phyloP scores from a whole-genome alignment of 176 grass and related monocot genomes.

The Aegilops umbellulata region DNA sequence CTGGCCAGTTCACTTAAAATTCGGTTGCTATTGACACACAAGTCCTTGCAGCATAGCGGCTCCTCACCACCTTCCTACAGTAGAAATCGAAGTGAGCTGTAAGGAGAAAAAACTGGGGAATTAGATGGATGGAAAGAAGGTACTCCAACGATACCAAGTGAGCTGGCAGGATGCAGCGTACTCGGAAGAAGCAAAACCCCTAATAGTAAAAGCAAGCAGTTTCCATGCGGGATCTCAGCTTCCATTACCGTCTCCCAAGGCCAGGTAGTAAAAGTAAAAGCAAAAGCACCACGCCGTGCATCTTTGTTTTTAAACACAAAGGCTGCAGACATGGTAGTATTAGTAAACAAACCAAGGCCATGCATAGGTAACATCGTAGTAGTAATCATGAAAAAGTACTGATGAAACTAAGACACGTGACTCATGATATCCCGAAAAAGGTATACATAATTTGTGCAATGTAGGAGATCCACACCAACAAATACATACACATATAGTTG shows the following conservation, averaged over 20 bases:
- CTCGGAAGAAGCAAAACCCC: conserved; percentile 30
- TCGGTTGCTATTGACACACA: background rate
- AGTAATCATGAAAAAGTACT: background rate
- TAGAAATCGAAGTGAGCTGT: background rate
- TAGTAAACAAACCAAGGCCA: conserved; percentile 6
- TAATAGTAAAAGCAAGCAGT: conserved; percentile 57
- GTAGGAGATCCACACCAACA: too few species aligned
- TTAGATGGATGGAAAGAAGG: background rate
- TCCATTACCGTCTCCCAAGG: conserved; percentile 31
- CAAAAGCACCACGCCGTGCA: conserved; percentile 5
- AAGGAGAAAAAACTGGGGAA: background rate
- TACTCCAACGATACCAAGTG: background rate
- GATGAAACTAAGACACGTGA: background rate
- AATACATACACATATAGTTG: too few species aligned
- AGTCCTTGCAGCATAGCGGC: background rate
- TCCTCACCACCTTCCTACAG: background rate
- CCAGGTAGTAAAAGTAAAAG: conserved; percentile 17
- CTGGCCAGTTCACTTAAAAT: background rate
- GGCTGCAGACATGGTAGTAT: background rate
- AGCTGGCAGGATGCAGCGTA: background rate
- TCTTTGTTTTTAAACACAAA: background rate
- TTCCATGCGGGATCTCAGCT: conserved; percentile 47
- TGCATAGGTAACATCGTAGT: background rate
- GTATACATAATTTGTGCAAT: too few species aligned
- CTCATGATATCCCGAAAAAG: too few species aligned